A percentile compares a stretch with the other conserved stretches of the same genome.
These are phyloP conservation scores for Sordariomycetes sp. DNA, from an alignment of 2,329 filamentous ascomycete genomes.

Conservation along the genomic window DNA sequence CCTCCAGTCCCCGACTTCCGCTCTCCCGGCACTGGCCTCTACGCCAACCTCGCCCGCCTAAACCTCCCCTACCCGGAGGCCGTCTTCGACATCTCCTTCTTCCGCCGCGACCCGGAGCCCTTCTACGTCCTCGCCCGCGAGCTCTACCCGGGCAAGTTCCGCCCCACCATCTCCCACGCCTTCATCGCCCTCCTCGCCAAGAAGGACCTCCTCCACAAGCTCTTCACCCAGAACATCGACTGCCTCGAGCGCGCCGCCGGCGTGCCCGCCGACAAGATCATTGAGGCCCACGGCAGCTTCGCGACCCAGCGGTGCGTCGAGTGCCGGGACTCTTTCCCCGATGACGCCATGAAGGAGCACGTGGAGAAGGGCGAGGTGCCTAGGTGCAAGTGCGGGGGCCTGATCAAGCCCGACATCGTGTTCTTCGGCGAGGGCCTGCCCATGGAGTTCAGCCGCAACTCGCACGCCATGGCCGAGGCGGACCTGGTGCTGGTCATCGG, in stretches of 20 bases:
- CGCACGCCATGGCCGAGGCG: constrained; percentile 43
- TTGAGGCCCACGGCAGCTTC: constrained; percentile 95
- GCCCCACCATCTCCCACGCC: constrained; percentile 79
- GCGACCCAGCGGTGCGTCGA: constrained; percentile 86
- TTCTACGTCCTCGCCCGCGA: constrained; percentile 92
- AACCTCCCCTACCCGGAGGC: constrained; percentile 84
- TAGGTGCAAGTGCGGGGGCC: constrained; percentile 61
- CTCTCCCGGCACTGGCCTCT: constrained; percentile 85
- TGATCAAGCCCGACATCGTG: constrained; percentile 90
- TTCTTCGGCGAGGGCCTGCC: constrained; percentile 74
- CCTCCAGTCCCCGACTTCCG: constrained; percentile 78
- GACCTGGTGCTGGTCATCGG: constrained; percentile 81
- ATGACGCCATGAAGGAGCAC: constrained; percentile 60
- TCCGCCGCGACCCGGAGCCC: constrained; percentile 70
- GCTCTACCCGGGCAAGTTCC: constrained; percentile 81
- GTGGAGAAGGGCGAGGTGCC: constrained; percentile 61
- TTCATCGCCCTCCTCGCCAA: constrained; percentile 76
- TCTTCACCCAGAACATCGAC: constrained; percentile 98
- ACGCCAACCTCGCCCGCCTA: constrained; percentile 79
- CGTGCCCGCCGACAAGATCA: constrained; percentile 66
- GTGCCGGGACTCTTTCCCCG: constrained; percentile 63
- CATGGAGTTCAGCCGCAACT: constrained; percentile 20
- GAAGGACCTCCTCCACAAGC: constrained; percentile 69
- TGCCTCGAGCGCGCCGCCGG: constrained; percentile 84
- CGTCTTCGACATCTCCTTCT: constrained; percentile 89